A percentile compares a stretch with the other conserved stretches of the same genome.
These are phyloP conservation scores for Lipomyces chichibuensis DNA, from an alignment of 805 yeast species.

Conservation along the genomic window DNA sequence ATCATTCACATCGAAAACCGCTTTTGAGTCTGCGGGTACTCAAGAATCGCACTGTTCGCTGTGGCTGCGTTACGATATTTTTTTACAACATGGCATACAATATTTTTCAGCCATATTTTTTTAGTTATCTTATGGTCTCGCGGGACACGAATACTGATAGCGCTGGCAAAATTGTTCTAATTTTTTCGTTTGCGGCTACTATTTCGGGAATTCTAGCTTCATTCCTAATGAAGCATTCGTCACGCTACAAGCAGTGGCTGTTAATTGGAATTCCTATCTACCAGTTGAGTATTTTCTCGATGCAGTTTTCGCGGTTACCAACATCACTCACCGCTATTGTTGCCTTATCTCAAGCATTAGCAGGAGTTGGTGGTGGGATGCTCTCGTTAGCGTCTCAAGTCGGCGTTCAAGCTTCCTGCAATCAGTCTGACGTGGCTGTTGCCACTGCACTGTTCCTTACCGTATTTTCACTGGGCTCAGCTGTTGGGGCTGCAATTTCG, in stretches of 20 bases:
- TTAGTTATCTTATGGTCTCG: conserved; percentile 59
- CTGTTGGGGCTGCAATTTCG: conserved; percentile 60
- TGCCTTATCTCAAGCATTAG: conserved; percentile 59
- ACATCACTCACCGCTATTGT: conserved; percentile 54
- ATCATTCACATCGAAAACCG: conserved; percentile 47
- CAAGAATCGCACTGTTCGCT: conserved; percentile 67
- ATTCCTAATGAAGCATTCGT: conserved; percentile 50
- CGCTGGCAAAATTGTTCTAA: conserved; percentile 60
- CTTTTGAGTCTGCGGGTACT: conserved; percentile 57
- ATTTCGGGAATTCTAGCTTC: conserved; percentile 60
- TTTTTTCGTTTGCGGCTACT: conserved; percentile 63
- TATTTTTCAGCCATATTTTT: conserved; percentile 65
- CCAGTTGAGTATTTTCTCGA: conserved; percentile 57
- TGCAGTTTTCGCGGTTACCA: conserved; percentile 55
- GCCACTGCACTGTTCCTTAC: conserved; percentile 58
- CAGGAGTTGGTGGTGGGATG: conserved; percentile 64
- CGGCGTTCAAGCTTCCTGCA: conserved; percentile 50
- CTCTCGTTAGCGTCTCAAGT: conserved; percentile 61
- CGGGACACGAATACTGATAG: conserved; percentile 56
- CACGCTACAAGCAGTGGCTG: conserved; percentile 58
- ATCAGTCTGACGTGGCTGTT: conserved; percentile 62
- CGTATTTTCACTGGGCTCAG: conserved; percentile 60
- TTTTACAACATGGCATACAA: conserved; percentile 61
- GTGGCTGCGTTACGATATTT: conserved; percentile 59
- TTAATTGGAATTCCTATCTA: conserved; percentile 58